A percentile compares a stretch with the other conserved stretches of the same genome.
Evolutionary conservation across 139 green algal species (phyloP).

Genomic region (Micractinium conductrix): DNA sequence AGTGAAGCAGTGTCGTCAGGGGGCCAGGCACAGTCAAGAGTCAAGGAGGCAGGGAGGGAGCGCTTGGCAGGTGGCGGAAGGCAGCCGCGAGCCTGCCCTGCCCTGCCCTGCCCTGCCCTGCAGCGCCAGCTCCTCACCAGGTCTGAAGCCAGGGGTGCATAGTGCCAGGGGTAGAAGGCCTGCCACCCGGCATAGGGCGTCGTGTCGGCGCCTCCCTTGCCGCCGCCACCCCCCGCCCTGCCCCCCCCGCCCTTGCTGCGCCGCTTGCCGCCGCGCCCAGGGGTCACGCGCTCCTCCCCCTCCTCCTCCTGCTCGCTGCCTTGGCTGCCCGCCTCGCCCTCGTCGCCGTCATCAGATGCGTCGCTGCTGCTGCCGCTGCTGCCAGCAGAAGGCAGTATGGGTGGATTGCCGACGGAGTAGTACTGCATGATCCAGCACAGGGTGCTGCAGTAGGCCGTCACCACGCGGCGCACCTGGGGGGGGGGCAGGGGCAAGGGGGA

Average conservation of each 20-base stretch:
- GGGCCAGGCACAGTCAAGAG: no score
- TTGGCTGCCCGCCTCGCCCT: no score
- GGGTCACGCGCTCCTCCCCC: background rate
- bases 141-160: conserved; percentile 58
- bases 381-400: conserved; percentile 25
- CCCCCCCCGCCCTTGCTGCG: no score
- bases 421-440: conserved; percentile 65
- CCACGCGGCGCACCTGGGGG: conserved; percentile 15
- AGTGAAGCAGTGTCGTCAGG: no score
- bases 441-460: conserved; percentile 25
- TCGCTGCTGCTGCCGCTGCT: no score
- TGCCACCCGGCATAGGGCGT: background rate
- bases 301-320: background rate
- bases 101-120: no score
- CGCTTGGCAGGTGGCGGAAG: no score
- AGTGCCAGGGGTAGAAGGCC: conserved; percentile 48
- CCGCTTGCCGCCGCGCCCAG: background rate
- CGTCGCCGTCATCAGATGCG: no score
- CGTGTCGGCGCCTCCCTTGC: background rate
- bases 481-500: background rate
- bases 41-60: no score
- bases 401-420: conserved; percentile 55
- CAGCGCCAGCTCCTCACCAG: no score
- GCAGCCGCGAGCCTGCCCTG: no score
- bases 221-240: background rate